Evolutionary conservation across 2,329 filamentous ascomycete genomes (phyloP).

Genomic region (Aaosphaeria arxii): DNA sequence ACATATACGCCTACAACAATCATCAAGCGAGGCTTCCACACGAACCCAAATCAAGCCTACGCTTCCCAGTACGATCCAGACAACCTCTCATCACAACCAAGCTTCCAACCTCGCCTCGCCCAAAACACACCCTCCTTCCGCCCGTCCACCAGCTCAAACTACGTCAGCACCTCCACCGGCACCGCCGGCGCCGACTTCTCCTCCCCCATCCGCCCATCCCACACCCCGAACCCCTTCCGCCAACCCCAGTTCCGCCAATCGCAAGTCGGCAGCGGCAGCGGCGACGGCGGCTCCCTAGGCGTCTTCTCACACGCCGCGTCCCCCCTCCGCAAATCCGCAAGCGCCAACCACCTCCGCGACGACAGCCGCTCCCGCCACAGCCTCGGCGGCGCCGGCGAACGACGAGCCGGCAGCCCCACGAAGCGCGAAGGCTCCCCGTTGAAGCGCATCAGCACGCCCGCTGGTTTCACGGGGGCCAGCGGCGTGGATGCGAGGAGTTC

Average conservation of each 20-base stretch:
- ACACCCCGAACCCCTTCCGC: slow-evolving; percentile 48
- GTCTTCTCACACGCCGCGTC: slow-evolving; percentile 77
- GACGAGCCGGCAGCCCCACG: slow-evolving; percentile 31
- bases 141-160: slow-evolving; percentile 25
- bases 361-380: slow-evolving; percentile 16
- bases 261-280: slow-evolving; percentile 26
- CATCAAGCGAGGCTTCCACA: slow-evolving; percentile 73
- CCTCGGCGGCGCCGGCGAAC: slow-evolving; percentile 20
- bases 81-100: slow-evolving; percentile 25
- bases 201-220: slow-evolving; percentile 46
- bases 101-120: slow-evolving; percentile 7
- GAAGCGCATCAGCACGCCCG: slow-evolving; percentile 43
- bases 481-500: slow-evolving; percentile 5
- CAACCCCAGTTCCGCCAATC: slow-evolving; percentile 49
- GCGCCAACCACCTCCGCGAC: slow-evolving; percentile 48
- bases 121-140: slow-evolving; percentile 22
- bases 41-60: slow-evolving; percentile 82
- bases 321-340: slow-evolving; percentile 76
- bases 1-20: slow-evolving; percentile 61
- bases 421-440: slow-evolving; percentile 41
- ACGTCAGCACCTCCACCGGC: slow-evolving; percentile 36
- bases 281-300: slow-evolving; percentile 75
- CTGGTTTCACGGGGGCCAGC: slow-evolving; percentile 9
- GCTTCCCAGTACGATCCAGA: slow-evolving; percentile 70
- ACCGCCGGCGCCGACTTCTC: slow-evolving; percentile 40